Evolutionary conservation across 768 basidiomycete genomes (phyloP).

Genomic region (Podaxis carcinomalis): DNA sequence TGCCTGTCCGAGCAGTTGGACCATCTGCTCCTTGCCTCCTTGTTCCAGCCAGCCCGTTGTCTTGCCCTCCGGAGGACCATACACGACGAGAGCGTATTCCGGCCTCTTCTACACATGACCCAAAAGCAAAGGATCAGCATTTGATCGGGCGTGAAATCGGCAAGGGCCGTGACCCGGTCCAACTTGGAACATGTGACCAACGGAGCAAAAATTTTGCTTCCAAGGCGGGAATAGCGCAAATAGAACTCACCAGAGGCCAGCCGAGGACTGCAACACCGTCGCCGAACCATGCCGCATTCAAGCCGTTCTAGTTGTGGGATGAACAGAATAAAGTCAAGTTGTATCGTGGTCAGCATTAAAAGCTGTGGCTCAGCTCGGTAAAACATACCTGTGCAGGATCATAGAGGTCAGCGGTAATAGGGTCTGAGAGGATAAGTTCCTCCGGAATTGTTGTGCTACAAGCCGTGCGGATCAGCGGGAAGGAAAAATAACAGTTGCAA

Average conservation of each 20-base stretch:
- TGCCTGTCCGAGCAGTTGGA: not conserved
- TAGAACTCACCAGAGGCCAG: slow-evolving; percentile 26
- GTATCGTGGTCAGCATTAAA: too few species aligned
- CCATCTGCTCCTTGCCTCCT: not conserved
- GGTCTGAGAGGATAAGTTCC: slow-evolving; percentile 34
- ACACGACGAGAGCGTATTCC: slow-evolving; percentile 5
- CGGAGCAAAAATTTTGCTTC: slow-evolving; percentile 24
- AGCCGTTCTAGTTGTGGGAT: slow-evolving; percentile 3
- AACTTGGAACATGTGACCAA: slow-evolving; percentile 27
- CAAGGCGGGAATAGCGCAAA: slow-evolving; percentile 29
- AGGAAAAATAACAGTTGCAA: not conserved
- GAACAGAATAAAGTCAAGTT: not conserved
- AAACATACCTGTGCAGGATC: slow-evolving; percentile 17
- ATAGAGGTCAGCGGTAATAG: slow-evolving; percentile 30
- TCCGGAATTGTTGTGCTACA: slow-evolving; percentile 37
- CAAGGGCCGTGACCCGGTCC: slow-evolving; percentile 24
- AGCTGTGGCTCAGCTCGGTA: not conserved
- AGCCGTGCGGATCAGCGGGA: not conserved
- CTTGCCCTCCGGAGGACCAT: slow-evolving; percentile 2
- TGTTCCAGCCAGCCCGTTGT: not conserved
- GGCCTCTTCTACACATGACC: slow-evolving; percentile 33
- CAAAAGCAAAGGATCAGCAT: slow-evolving; percentile 24
- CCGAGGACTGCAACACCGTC: slow-evolving; percentile 23
- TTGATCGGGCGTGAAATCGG: slow-evolving; percentile 24
- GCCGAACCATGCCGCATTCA: slow-evolving; percentile 28